Evolutionary conservation across 2,329 filamentous ascomycete genomes (phyloP), one percentile per base, ranked within the genome.

Genomic region (Coniochaeta ligniaria): DNA sequence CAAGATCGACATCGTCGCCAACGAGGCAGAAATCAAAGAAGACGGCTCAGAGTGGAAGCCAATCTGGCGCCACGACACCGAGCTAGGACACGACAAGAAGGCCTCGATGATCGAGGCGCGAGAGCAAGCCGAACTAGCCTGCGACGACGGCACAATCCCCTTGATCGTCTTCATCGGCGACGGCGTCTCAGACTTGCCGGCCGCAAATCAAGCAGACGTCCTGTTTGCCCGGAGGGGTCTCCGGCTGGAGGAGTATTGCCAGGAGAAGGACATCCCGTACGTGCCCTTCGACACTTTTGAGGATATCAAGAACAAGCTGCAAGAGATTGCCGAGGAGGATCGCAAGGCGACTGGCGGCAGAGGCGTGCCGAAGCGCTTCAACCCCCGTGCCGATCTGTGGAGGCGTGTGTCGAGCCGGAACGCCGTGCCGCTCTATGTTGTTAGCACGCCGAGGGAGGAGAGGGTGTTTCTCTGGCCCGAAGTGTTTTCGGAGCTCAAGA

Each of bases 151-250:
- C 60, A 83, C 83, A 2, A 80, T 88, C 55, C 86, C 86, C 0
- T 75, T 89, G 58, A 87, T 89, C 65, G 76, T 89, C 59, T 90
- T 89, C 73, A 88, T 89, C 65, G 86, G 87, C 57, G 87, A 89
- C 67, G 87, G 86, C 24, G 85, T 89, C 6, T 87, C 84, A 0
- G 87, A 89, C 67, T 77, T 89, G 1, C 80, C 87, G 0, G 86
- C 86, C 2, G 86, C 87, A 1, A 77, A 84, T 33, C 80, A 89
- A 68, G 85, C 86, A 1, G 87, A 89, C 67, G 83, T 89, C 0
- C 80, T 90, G 12, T 89, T 89, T 67, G 86, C 87, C 0, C 80
- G 86, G 12, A 79, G 81, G n/a, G 86, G 86, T 0, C 75, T 89
- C 43, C 76, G 83, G 1, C 76, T 89, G 17, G 87, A 89, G 71